Evolutionary conservation across 371 early-diverging fungal species (phyloP), one percentile per base, ranked within the genome.

Genomic region (Mucor velutinosus): DNA sequence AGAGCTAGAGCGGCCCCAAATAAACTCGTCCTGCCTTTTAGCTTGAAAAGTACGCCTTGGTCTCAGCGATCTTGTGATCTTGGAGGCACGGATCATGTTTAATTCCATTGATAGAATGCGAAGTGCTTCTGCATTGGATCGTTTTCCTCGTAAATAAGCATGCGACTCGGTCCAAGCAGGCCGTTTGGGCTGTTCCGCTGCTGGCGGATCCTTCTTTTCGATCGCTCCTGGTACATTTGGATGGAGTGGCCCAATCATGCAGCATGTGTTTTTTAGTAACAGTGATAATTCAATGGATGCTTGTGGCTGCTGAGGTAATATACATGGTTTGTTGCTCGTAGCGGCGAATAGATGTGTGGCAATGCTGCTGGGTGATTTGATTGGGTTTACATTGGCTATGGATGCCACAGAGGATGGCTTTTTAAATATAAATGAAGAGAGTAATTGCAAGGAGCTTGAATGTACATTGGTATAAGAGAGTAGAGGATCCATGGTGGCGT

Each of bases 11-110:
- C 29, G 30, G 25, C 72, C 72, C 72, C 72, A 72, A 39, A 64
- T 51, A 67, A 72, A 72, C 1, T 53, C 43, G 33, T 72, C 72
- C 12, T 64, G n/a, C 21, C 72, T 59, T 29, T 55, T 72, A 14
- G 60, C 21, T 49, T 60, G 56, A 60, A 60, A 67, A 15, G 68
- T 15, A 15, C 64, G 53, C 23, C 72, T 72, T 29, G 67, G 72
- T 55, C 57, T 72, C 8, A 72, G 32, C 12, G 65, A 53, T 10
- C 72, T 30, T 35, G 68, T 67, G 53, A 72, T 72, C 60, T 72
- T 72, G 35, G 56, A 67, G 56, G 72, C 68, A 43, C 64, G 68
- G 21, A 72, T 67, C 72, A 72, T 72, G 37, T 67, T 72, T 19
- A 60, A 14, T 51, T 72, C 72, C 5, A 56, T 57, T 21, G 49